Evolutionary conservation across 2,329 filamentous ascomycete genomes (phyloP), one percentile per base, ranked within the genome.

Genomic region (Xylariaceae sp.): DNA sequence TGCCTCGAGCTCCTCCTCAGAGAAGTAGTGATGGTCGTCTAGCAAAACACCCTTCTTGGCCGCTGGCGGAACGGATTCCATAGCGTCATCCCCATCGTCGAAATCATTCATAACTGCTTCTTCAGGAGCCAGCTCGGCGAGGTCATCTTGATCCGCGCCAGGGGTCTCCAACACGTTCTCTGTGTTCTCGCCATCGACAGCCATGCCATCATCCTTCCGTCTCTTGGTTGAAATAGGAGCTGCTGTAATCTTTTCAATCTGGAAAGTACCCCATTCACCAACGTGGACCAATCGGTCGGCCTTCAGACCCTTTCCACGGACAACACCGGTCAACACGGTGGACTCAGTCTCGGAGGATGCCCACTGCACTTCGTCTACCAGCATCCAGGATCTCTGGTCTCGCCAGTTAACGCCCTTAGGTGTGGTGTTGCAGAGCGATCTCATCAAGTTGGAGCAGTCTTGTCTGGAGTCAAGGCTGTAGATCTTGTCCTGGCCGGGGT

Each of bases 21-120:
- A 92, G 71, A 97, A 99, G 74, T 99, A 99, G 72, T 97, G 93
- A 73, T 99, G 93, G 66, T 97, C 93, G 66, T 99, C 94, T 8
- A 99, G 80, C 47, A 99, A 78, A 1, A 99, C 94, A 64, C 93
- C 94, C 75, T 93, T 96, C 71, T 87, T 87, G 49, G 81, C 79
- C 1, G 78, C 77, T 61, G 78, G 72, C 67, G 80, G 59, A 76
- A 76, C 70, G 72, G 80, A 74, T 10, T 71, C 61, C 61, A 55
- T 61, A 13, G 23, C 47, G 4, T 49, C 61, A 39, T 60, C 77
- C 3, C 77, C 54, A n/a, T 54, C 69, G 10, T 72, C 75, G 7
- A 69, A 75, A 18, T 80, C 73, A 35, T 72, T 74, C 90, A 96
- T 94, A 60, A 84, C 79, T 2, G 87, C 82, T 68, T 93, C 91